Base-by-base conservation (phyloP, 2,329 filamentous ascomycete genomes). In the Botryotinia narcissicola region DNA sequence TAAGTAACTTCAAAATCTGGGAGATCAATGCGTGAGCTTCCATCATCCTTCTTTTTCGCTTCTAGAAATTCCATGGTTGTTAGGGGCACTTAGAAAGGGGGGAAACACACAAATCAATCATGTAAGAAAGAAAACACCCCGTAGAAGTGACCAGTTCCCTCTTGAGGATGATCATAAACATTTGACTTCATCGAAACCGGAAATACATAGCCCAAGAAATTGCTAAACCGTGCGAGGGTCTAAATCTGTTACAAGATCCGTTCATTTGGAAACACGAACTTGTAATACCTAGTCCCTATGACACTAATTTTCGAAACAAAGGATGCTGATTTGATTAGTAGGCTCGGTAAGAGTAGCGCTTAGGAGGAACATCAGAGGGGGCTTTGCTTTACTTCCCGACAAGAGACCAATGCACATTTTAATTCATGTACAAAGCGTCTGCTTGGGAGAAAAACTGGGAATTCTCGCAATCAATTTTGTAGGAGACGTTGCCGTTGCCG, bases 181-280 rank as follows among this genome's bases (percentile, higher is more conserved):
- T 18, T 63, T n/a, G 61, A 57, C 22, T 57, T 8, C 16, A 57
- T 57, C 48, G n/a, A 40, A 57, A 42, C 9, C 14, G 35, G 40
- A 70, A 57, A 54, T 22, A 18, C 10, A 25, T 70, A 25, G 40
- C 54, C 35, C n/a, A 16, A 57, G 57, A 40, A 44, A 48, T 51
- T 42, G 18, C 61, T 66, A 48, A 54, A 72, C 61, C 29, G 51
- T 68, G 62, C 51, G 40, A 40, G 71, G 51, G 44, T 35, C 25
- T n/a, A 44, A 22, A 29, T 51, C 68, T 71, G 72, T 57, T 46
- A 73, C 72, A 73, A 29, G 71, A 71, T 51, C 67, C 46, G 37
- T 44, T 40, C 37, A 66, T 60, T 63, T 64, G 67, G 61, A 73
- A 71, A 48, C 67, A 37, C 35, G 35, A n/a, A 37, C 37, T 37